phyloP scores from a whole-genome alignment of 352 stramenopile genomes.

The Phytophthora quininea region DNA sequence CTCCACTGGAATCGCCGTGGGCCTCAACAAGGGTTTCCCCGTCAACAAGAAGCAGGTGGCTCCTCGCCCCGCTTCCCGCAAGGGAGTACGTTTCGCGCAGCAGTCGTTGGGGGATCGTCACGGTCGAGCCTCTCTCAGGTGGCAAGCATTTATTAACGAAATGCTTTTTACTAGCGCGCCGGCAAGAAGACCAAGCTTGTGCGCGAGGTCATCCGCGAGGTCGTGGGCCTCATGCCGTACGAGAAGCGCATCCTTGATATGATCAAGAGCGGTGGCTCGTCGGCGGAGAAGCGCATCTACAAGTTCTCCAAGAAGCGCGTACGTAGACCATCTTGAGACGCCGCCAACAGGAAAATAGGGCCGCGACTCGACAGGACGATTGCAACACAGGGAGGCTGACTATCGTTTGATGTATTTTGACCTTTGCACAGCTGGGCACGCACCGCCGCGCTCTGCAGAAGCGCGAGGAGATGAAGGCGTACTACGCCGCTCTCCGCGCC shows the following conservation, averaged over 20 bases:
- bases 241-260: constrained; percentile 99
- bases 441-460: constrained; percentile 98
- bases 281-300: constrained; percentile 99
- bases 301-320: constrained; percentile 98
- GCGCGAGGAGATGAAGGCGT: constrained; percentile 99
- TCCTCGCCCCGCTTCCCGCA: constrained; percentile 81
- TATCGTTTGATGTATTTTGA: neutral
- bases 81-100: constrained; percentile 84
- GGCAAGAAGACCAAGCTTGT: constrained; percentile 96
- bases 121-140: neutral
- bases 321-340: constrained; percentile 38
- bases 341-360: no score
- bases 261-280: constrained; percentile 98
- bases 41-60: constrained; percentile 92
- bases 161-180: constrained; percentile 55
- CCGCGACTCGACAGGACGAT: no score
- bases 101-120: neutral
- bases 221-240: constrained; percentile 98
- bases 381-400: no score
- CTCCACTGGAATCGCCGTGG: constrained; percentile 92
- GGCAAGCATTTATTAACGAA: constrained; percentile 20
- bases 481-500: constrained; percentile 96
- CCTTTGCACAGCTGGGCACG: constrained; percentile 91
- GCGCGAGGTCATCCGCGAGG: constrained; percentile 96
- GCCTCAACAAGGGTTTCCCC: constrained; percentile 93